Evolutionary conservation across 192 early-diverging fungal genomes (phyloP).

Genomic region (Backusella mclennaniae): DNA sequence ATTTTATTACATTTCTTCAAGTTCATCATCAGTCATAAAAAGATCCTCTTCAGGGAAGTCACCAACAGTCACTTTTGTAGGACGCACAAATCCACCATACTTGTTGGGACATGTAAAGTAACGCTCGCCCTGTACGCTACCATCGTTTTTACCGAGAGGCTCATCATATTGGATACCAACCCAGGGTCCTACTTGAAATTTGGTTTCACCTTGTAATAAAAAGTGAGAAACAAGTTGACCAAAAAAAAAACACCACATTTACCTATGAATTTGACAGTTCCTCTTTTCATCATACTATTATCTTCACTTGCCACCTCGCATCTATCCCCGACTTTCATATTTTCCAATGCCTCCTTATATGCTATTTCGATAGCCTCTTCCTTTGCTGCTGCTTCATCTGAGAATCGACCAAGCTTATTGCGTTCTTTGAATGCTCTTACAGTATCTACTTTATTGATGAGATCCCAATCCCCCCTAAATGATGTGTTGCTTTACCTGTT

Average conservation of each 20-base stretch:
- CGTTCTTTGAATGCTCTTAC: slow-evolving; percentile 88
- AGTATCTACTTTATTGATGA: slow-evolving; percentile 52
- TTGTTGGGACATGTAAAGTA: slow-evolving; percentile 79
- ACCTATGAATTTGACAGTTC: slow-evolving; percentile 75
- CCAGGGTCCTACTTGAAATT: slow-evolving; percentile 89
- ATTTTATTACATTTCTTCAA: slow-evolving; percentile 54
- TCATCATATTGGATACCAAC: slow-evolving; percentile 96
- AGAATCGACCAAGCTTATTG: slow-evolving; percentile 87
- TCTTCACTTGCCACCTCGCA: slow-evolving; percentile 74
- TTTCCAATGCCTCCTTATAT: slow-evolving; percentile 54
- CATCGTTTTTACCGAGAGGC: slow-evolving; percentile 93
- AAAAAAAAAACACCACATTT: slow-evolving; percentile 39
- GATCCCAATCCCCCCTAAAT: neutral
- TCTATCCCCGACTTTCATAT: slow-evolving; percentile 74
- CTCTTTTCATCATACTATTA: slow-evolving; percentile 49
- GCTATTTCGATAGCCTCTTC: slow-evolving; percentile 27
- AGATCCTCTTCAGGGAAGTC: slow-evolving; percentile 93
- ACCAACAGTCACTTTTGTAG: slow-evolving; percentile 85
- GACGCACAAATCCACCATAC: slow-evolving; percentile 88
- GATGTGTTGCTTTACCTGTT: slow-evolving; percentile 45
- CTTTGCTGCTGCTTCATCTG: slow-evolving; percentile 49
- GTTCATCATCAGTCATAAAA: slow-evolving; percentile 64
- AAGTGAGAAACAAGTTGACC: slow-evolving; percentile 50
- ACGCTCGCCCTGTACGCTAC: slow-evolving; percentile 68
- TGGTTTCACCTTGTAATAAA: slow-evolving; percentile 41